Evolutionary conservation across 495 filamentous ascomycete genomes (phyloP), one percentile per base, ranked within the genome.

Genomic region (Choiromyces venosus): DNA sequence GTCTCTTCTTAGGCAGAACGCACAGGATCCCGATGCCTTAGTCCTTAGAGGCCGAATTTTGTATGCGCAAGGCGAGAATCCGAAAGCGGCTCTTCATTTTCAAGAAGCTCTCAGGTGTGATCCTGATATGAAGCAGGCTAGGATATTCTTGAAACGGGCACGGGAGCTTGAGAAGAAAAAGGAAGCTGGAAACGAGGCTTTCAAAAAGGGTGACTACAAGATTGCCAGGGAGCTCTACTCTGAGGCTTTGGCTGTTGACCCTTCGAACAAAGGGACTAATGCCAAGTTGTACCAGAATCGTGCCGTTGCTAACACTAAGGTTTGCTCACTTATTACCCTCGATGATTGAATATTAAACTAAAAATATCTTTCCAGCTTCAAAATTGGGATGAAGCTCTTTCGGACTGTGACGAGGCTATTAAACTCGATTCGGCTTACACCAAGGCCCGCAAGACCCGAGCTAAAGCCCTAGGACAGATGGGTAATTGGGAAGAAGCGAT

Each of bases 281-380:
- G 90, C 94, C 37, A 97, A 98, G 85, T 87, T 98, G 68, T 87
- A 94, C 64, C 92, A 96, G 82, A 99, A 99, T 84, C 87, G 95
- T 70, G 95, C 95, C 9, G 84, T 95, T 80, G 93, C 92, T 81
- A 83, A 86, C 56, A 86, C 87, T 66, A 89, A 89, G 84, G 85
- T 85, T 61, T 64, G 35, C 39, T 78, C 42, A n/a, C 37, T 18
- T 14, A 29, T 52, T n/a, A 18, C 35, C 44, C 33, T 69, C 16
- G 12, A 29, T n/a, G 29, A 36, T 42, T 68, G 35, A 18, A 37
- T 36, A n/a, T 69, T n/a, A 33, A 33, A 66, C 72, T 80, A 72
- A 80, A 42, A 16, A 7, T 72, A 65, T 29, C 36, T 66, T 36
- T 29, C 6, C 83, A 89, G 86, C 85, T 97, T n/a, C 95, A 94